These are phyloP conservation scores for Tylopilus rubrobrunneus DNA, from an alignment of 768 basidiomycete species.

Conservation along the genomic window DNA sequence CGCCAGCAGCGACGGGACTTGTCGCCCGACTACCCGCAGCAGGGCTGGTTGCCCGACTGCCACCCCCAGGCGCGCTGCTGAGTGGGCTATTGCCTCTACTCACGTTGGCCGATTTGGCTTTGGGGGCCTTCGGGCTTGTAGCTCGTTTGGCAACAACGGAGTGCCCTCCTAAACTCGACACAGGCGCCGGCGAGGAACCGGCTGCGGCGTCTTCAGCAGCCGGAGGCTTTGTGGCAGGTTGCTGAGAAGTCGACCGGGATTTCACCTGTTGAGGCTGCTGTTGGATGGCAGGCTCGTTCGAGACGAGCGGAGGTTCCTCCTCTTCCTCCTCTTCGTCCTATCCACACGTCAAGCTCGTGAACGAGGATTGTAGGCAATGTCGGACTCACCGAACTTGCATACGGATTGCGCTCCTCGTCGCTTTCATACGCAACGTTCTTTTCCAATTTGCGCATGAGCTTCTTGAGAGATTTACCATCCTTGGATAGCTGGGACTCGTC, in stretches of 20 bases:
- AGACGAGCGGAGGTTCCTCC: slow-evolving; percentile 48
- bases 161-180: slow-evolving; percentile 64
- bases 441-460: slow-evolving; percentile 79
- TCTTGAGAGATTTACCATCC: slow-evolving; percentile 79
- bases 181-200: slow-evolving; percentile 50
- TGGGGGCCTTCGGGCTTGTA: slow-evolving; percentile 73
- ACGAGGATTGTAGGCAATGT: background rate
- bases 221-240: slow-evolving; percentile 32
- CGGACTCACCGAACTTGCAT: slow-evolving; percentile 65
- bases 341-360: background rate
- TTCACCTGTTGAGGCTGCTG: slow-evolving; percentile 41
- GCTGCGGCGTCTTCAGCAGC: slow-evolving; percentile 22
- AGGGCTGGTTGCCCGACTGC: slow-evolving; percentile 54
- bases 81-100: slow-evolving; percentile 63
- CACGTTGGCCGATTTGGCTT: slow-evolving; percentile 42
- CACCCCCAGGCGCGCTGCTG: slow-evolving; percentile 29
- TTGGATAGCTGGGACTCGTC: slow-evolving; percentile 57
- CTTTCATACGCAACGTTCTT: slow-evolving; percentile 80
- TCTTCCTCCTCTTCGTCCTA: slow-evolving; percentile 75
- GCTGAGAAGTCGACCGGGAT: slow-evolving; percentile 43
- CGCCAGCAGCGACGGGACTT: slow-evolving; percentile 14
- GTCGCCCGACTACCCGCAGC: slow-evolving; percentile 19
- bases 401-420: slow-evolving; percentile 78
- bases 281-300: slow-evolving; percentile 42
- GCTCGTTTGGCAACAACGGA: slow-evolving; percentile 80